Base-by-base conservation (phyloP, 305 asterid genomes). In the Striga hermonthica region DNA sequence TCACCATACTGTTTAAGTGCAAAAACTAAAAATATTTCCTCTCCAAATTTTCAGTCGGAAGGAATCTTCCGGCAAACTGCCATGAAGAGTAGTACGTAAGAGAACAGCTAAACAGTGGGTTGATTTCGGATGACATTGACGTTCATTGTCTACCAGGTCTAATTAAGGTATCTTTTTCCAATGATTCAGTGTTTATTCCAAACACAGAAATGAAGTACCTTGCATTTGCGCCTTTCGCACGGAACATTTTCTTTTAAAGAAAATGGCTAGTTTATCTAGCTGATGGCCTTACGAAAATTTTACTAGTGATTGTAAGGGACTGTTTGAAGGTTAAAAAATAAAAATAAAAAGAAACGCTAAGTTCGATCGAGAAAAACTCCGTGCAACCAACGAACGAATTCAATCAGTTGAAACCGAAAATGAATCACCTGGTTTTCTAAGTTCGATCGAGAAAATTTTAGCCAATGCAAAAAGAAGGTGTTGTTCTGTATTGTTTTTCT, bases 71-170 rank as follows among this genome's bases (percentile, higher is more conserved):
- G 0, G 97, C 82, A 68, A 91, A 91, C 52, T 84, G 91, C 36
- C 93, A 88, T 67, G 95, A 88, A 72, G 95, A 22, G 31, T 22
- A 86, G 81, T 53, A 73, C 55, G 91, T 84, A 37, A 76, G 96
- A 64, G 91, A 88, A 67, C 93, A 86, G 12, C 84, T 90, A 41
- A 90, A 90, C 61, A 72, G 82, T 50, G 97, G 97, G 5, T 37
- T 83, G 39, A 83, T 91, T 10, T 93, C 97, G 3, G 83, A 81
- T 28, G 72, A 86, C 76, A 90, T 90, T n/a, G 97, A 88, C 57
- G 89, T 90, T 11, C 98, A 89, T 65, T 91, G 96, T 69, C 74
- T 91, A 74, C 95, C 95, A 4, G 96, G 95, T 60, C 86, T 91
- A 39, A 86, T 91, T n/a, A 91, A 91, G 96, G 96, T 91, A 67